Percentiles rank a stretch among this genome's conserved stretches.
These are phyloP conservation scores for Escallonia rubra DNA, from an alignment of 129 eudicot species.

Conservation along the genomic window DNA sequence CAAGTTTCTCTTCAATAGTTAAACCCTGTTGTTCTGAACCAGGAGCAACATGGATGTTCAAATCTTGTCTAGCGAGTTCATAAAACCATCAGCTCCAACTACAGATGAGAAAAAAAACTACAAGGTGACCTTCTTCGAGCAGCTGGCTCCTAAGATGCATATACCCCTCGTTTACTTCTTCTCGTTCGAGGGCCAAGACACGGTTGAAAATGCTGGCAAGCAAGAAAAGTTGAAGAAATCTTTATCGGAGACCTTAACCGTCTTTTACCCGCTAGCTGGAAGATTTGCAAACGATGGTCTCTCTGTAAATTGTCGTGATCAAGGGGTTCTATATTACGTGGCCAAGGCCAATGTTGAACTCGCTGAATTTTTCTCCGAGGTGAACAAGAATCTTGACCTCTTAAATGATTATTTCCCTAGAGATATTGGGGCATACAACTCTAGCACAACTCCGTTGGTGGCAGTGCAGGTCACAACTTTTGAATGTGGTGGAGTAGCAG, in stretches of 20 bases:
- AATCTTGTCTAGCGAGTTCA: slow-evolving; percentile 8
- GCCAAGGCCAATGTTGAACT: not conserved
- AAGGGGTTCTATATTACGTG: slow-evolving; percentile 19
- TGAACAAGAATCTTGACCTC: too few relatives aligned
- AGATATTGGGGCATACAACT: too few relatives aligned
- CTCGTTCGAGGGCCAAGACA: not conserved
- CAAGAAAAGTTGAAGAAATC: slow-evolving; percentile 12
- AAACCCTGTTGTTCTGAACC: too few relatives aligned
- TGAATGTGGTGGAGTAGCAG: slow-evolving; percentile 28
- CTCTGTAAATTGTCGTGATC: slow-evolving; percentile 18
- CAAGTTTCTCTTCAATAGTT: too few relatives aligned
- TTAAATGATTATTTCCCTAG: not conserved
- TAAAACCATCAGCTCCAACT: slow-evolving; percentile 29
- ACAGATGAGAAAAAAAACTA: slow-evolving; percentile 6
- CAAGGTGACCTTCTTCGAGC: slow-evolving; percentile 15
- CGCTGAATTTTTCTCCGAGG: not conserved
- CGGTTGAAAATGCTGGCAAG: not conserved
- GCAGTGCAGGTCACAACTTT: slow-evolving; percentile 17
- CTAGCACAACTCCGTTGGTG: not conserved
- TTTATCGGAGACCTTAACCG: slow-evolving; percentile 12
- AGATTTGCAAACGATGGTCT: slow-evolving; percentile 5
- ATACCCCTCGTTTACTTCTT: slow-evolving; percentile 13
- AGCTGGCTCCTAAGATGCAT: slow-evolving; percentile 7
- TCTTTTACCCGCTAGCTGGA: slow-evolving; percentile 28
- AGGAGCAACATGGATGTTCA: slow-evolving; percentile 28